Evolutionary conservation across 2,329 filamentous ascomycete species (phyloP), one percentile per base, ranked within the genome.

Genomic region (Paecilomyces sp.): DNA sequence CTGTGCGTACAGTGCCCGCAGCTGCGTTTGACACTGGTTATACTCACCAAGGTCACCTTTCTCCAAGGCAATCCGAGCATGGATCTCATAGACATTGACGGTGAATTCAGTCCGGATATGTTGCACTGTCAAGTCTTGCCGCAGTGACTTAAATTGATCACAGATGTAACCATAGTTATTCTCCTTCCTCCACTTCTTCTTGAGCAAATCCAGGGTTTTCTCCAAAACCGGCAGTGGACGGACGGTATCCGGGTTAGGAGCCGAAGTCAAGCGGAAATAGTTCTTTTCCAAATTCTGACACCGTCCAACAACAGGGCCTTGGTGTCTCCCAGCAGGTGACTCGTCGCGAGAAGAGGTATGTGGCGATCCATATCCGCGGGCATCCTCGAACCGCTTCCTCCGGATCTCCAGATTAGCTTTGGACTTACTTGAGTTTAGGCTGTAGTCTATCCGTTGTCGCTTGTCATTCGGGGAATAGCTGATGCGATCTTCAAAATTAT

Each of bases 41-140:
- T 99, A 99, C 94, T 99, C 94, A 99, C 94, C 93, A 82, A 97
- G 86, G 82, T 99, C 94, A 79, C 90, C 92, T 84, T 95, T 97
- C 79, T 99, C 93, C 77, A 99, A 83, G 67, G 94, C 94, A 78
- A 99, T 97, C 62, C 94, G 88, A 64, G 93, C 94, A 79, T 99
- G 94, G 63, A 93, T 95, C 79, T 99, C 94, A 77, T 99, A 99
- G 55, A 97, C 94, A 63, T 85, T 89, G 64, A 97, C 92, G 28
- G 94, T 97, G 74, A 99, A 97, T 57, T 95, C 90, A 76, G 92
- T 96, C 79, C 91, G 92, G 79, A 99, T 92, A 71, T 91, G 93
- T 77, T 99, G 94, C 58, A 99, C 94, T 47, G 94, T 99, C 74
- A 99, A 83, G 80, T 99, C 94, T 82, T 99, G 94, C 62, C 94